These are phyloP conservation scores for Coemansia umbellata DNA, from an alignment of 192 early-diverging fungal species.

Conservation along the genomic window DNA sequence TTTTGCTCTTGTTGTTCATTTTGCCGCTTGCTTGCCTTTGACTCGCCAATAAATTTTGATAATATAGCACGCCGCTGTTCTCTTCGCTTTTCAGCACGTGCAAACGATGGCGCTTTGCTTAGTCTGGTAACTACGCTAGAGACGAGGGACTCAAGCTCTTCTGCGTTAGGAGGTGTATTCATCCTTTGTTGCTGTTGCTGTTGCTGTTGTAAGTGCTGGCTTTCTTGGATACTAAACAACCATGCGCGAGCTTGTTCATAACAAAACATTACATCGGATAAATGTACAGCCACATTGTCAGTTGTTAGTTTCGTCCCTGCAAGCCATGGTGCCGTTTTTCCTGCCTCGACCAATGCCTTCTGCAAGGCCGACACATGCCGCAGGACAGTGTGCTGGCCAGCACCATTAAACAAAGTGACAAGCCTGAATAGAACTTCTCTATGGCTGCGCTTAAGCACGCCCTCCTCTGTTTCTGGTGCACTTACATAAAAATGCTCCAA, in stretches of 20 bases:
- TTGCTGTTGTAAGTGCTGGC: no score
- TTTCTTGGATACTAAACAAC: slow-evolving; percentile 13
- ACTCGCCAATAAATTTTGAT: background rate
- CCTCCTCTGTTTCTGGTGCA: background rate
- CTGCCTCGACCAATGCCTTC: slow-evolving; percentile 9
- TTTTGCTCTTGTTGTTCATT: no score
- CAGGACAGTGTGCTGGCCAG: slow-evolving; percentile 5
- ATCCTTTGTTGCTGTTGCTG: background rate
- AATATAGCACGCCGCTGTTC: slow-evolving; percentile 8
- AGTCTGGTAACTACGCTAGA: slow-evolving; percentile 5
- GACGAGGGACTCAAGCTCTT: background rate
- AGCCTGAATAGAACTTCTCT: slow-evolving; percentile 14
- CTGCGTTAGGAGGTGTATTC: background rate
- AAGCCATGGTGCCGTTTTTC: slow-evolving; percentile 27
- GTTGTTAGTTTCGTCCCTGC: background rate
- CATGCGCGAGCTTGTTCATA: slow-evolving; percentile 13
- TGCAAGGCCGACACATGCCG: background rate
- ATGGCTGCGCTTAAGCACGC: slow-evolving; percentile 5
- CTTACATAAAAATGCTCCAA: slow-evolving; percentile 13
- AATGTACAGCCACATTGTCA: slow-evolving; percentile 6
- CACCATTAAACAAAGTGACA: slow-evolving; percentile 11
- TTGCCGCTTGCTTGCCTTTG: no score
- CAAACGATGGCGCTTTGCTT: slow-evolving; percentile 21
- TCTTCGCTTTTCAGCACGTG: slow-evolving; percentile 6
- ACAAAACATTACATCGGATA: slow-evolving; percentile 21